These are phyloP conservation scores for Candida piceae DNA, from an alignment of 805 yeast genomes.

Conservation along the genomic window DNA sequence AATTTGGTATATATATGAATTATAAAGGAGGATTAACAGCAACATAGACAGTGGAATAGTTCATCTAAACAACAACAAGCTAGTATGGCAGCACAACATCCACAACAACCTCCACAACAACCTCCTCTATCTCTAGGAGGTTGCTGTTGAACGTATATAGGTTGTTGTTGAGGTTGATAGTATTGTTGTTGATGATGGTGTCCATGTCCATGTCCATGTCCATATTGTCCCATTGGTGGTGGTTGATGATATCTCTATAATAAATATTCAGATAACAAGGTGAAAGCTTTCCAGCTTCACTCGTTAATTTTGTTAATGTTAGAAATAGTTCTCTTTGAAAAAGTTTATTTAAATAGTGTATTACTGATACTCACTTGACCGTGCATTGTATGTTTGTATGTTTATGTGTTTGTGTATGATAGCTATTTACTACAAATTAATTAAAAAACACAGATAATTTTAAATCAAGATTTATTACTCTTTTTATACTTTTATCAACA, in stretches of 20 bases:
- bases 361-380: too few species aligned
- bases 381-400: too few species aligned
- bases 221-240: conserved; percentile 4
- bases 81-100: conserved; percentile 15
- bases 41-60: background rate
- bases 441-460: too few species aligned
- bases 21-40: too few species aligned
- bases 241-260: conserved; percentile 20
- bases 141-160: conserved; percentile 22
- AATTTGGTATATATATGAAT: too few species aligned
- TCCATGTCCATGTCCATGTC: conserved; percentile 9
- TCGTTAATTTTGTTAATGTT: conserved; percentile 4
- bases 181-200: conserved; percentile 9
- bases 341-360: too few species aligned
- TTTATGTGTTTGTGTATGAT: too few species aligned
- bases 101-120: conserved; percentile 17
- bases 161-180: conserved; percentile 21
- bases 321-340: too few species aligned
- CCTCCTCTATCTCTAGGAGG: conserved; percentile 17
- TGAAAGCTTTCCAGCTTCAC: too few species aligned
- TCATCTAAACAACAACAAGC: conserved; percentile 20
- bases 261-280: background rate
- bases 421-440: too few species aligned
- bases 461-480: too few species aligned
- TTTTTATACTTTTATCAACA: too few species aligned